phyloP scores from a whole-genome alignment of 805 yeast genomes.

The Saccharomycopsis lassenensis region DNA sequence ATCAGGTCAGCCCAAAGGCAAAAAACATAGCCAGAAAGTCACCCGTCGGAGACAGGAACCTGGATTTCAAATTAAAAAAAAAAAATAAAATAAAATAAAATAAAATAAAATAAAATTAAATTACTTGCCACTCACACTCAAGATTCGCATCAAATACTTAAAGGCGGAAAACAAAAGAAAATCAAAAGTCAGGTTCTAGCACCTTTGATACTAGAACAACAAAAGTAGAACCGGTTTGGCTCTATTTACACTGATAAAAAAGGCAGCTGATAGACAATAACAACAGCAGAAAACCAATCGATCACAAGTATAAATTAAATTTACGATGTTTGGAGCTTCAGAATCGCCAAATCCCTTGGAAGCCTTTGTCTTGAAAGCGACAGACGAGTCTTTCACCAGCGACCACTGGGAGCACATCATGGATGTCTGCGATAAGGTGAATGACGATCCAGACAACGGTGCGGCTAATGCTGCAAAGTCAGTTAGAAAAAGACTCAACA shows the following conservation, averaged over 20 bases:
- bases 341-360: slow-evolving; percentile 8
- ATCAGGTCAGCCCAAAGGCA: no score
- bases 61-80: not conserved
- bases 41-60: no score
- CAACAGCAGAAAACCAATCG: no score
- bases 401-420: slow-evolving; percentile 62
- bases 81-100: not conserved
- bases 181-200: not conserved
- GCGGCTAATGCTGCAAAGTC: slow-evolving; percentile 36
- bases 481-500: slow-evolving; percentile 36
- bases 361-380: slow-evolving; percentile 34
- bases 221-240: no score
- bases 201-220: slow-evolving; percentile 1
- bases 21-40: no score
- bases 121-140: not conserved
- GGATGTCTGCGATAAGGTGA: slow-evolving; percentile 57
- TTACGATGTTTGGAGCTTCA: slow-evolving; percentile 6
- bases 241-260: not conserved
- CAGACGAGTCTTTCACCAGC: slow-evolving; percentile 47
- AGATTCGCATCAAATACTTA: not conserved
- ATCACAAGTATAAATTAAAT: not conserved
- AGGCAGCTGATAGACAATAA: not conserved
- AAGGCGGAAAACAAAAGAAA: not conserved
- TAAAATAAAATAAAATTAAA: not conserved
- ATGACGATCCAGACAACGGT: slow-evolving; percentile 48